These are phyloP conservation scores for Metschnikowia amazonensis DNA, from an alignment of 805 yeast species.

Conservation along the genomic window DNA sequence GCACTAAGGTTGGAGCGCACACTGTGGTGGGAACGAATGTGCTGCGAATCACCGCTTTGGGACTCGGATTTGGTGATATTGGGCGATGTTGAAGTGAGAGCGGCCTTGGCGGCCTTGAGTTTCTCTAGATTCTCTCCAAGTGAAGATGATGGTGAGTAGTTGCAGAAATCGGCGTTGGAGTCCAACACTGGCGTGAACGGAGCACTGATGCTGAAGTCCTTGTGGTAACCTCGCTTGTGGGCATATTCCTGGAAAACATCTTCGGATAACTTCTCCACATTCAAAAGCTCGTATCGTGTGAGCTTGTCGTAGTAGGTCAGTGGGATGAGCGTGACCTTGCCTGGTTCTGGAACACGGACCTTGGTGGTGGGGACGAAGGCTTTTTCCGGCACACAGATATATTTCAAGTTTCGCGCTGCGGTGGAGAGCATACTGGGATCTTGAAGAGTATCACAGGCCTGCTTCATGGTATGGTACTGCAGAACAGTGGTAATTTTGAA, in stretches of 20 bases:
- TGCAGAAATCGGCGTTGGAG: slow-evolving; percentile 15
- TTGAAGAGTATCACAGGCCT: slow-evolving; percentile 14
- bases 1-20: slow-evolving; percentile 27
- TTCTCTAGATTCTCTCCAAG: slow-evolving; percentile 2
- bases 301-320: slow-evolving; percentile 59
- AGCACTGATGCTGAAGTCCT: slow-evolving; percentile 24
- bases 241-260: slow-evolving; percentile 45
- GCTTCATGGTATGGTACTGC: slow-evolving; percentile 22
- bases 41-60: neutral
- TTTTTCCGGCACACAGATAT: slow-evolving; percentile 54
- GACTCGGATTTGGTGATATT: neutral
- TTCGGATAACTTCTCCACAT: slow-evolving; percentile 43
- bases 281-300: slow-evolving; percentile 41
- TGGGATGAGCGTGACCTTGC: slow-evolving; percentile 61
- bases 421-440: slow-evolving; percentile 27
- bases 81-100: no score
- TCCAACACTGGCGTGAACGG: slow-evolving; percentile 22
- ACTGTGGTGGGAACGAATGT: slow-evolving; percentile 25
- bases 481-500: slow-evolving; percentile 34
- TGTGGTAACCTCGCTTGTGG: slow-evolving; percentile 45
- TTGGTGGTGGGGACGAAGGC: slow-evolving; percentile 62
- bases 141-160: slow-evolving; percentile 23
- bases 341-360: slow-evolving; percentile 49
- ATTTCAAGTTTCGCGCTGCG: slow-evolving; percentile 44
- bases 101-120: slow-evolving; percentile 11